Evolutionary conservation across 2,329 filamentous ascomycete species (phyloP), one percentile per base, ranked within the genome.

Genomic region (Scolecobasidium constrictum): DNA sequence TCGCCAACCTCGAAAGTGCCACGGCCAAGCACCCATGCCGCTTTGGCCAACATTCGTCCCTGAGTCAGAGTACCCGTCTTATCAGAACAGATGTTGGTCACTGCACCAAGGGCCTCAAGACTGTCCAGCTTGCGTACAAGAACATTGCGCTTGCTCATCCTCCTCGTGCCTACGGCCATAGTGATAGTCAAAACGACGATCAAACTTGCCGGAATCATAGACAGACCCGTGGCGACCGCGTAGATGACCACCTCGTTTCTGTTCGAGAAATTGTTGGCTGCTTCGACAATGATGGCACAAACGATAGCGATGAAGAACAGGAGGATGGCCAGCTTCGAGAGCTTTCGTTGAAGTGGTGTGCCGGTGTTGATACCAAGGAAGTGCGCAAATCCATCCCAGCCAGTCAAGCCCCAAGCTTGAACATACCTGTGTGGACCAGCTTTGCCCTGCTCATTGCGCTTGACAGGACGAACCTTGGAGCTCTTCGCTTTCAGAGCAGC

Each of bases 281-380:
- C 79, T 35, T 83, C 69, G 34, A 83, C 79, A 51, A 84, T 75
- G 49, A 85, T 73, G 7, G 79, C 79, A 48, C 78, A 81, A 19
- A 84, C 52, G 11, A 84, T 72, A 2, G 80, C 87, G 40, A 86
- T 73, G 37, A 71, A 78, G 54, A 94, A 93, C 2, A 94, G 74
- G 3, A 86, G 58, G 35, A 92, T 77, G 20, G 87, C 86, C 54
- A 94, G 81, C 61, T 87, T 86, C 64, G 83, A 86, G 40, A 94
- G 71, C 55, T 85, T 90, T 50, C 82, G 80, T 64, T 94, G 86
- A 36, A 94, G 69, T 1, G 87, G 87, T 2, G 87, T 94, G 15
- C 26, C 26, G 26, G 9, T 31, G 39, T 86, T 86, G 46, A 83
- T 71, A 40, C 81, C 80, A 6, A 84, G 66, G 53, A 85, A 65